Evolutionary conservation across 768 basidiomycete species (phyloP), one percentile per base, ranked within the genome.

Genomic region (Lactarius vividus): DNA sequence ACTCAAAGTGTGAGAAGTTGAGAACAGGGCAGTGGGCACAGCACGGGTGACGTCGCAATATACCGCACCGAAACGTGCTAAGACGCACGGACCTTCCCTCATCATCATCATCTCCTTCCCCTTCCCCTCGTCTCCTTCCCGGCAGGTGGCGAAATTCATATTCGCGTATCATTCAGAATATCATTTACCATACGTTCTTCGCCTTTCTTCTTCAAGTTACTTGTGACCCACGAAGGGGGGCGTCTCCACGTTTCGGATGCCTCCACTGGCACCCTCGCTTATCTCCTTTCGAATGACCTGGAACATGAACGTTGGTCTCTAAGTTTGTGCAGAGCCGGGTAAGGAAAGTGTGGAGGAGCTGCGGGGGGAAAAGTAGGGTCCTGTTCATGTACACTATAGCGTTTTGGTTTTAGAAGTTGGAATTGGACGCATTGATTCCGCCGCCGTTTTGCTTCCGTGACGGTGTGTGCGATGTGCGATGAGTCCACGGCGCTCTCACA

Each of bases 141-240:
- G 53, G 35, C 20, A 13, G 28, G 20, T 28, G 63, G 58, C 57
- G n/a, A 49, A 65, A 57, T 39, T 61, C 64, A 61, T 56, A 49
- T 49, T 55, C 31, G 33, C 42, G 26, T 35, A 35, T 56, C 55
- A 33, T 11, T 33, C n/a, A 23, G 33, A 18, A 35, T 33, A 23
- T 57, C 33, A n/a, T n/a, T 4, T 57, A 16, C 26, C 10, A 55
- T 18, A 15, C 54, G 18, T 20, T 31, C 52, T 10, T 31, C 49
- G 18, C 26, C 29, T 56, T 53, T 44, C 42, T 65, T 20, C 1
- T 33, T 49, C 4, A 35, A 20, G 16, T 28, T 49, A 26, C 57
- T 11, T 31, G 31, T 37, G 44, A 33, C 44, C 46, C 18, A n/a
- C 54, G 54, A 33, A 16, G 16, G 54, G n/a, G n/a, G n/a, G n/a